Conservation (phyloP, 176 grass and related monocot species). For the Bothriochloa decipiens region DNA sequence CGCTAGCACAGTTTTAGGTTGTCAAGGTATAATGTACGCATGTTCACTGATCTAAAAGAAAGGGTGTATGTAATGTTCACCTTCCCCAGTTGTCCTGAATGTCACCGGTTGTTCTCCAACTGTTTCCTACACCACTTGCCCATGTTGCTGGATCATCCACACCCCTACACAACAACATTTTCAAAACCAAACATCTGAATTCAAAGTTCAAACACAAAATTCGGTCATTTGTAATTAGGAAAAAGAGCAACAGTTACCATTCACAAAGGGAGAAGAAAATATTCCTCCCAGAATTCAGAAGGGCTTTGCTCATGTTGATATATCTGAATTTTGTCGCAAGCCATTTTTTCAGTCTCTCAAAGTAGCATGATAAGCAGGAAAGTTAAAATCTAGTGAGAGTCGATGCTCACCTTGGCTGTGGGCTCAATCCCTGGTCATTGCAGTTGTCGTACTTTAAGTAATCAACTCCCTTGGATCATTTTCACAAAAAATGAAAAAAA, state of each 20-base stretch:
- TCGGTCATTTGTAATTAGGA: background rate
- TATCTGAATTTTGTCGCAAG: constrained; percentile 38
- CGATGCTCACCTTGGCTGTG: constrained; percentile 1
- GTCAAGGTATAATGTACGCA: background rate
- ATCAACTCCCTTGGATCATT: constrained; percentile 7
- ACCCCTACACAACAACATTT: constrained; percentile 47
- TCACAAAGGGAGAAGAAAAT: constrained; percentile 66
- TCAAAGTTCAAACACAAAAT: background rate
- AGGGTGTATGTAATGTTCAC: constrained; percentile 13
- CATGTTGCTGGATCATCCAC: constrained; percentile 57
- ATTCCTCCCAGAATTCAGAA: constrained; percentile 48
- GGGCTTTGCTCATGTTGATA: constrained; percentile 43
- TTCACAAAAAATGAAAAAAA: background rate
- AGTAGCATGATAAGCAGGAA: background rate
- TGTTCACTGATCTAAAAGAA: background rate
- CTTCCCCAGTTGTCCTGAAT: constrained; percentile 64
- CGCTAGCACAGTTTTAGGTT: background rate
- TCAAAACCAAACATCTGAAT: background rate
- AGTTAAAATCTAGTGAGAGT: background rate
- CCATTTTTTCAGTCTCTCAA: background rate
- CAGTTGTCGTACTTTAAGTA: constrained; percentile 41
- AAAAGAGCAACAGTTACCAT: constrained; percentile 43
- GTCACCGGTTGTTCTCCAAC: constrained; percentile 74
- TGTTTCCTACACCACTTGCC: constrained; percentile 60
- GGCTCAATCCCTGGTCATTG: constrained; percentile 2